A percentile compares a stretch with the other conserved stretches of the same genome.
These are phyloP conservation scores for Paraconiothyrium sp. DNA, from an alignment of 2,329 filamentous ascomycete genomes.

Conservation along the genomic window DNA sequence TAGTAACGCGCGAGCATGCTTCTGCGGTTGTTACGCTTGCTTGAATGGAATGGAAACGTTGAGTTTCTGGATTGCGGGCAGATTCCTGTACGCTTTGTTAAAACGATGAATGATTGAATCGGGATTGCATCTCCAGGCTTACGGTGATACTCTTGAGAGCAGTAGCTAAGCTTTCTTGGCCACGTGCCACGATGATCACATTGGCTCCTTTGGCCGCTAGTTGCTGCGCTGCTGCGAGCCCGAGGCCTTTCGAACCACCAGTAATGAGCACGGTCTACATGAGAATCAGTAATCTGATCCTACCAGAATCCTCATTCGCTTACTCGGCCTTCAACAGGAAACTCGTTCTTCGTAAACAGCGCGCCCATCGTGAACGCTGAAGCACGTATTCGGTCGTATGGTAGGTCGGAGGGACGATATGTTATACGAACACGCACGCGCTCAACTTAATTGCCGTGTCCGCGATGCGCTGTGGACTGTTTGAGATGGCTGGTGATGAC, in stretches of 20 bases:
- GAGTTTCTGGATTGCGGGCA: constrained; percentile 18
- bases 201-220: constrained; percentile 27
- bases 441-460: background rate
- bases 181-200: constrained; percentile 22
- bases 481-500: constrained; percentile 3
- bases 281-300: background rate
- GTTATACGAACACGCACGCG: background rate
- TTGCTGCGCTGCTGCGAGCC: constrained; percentile 21
- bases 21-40: constrained; percentile 20
- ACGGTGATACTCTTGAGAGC: constrained; percentile 21
- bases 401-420: background rate
- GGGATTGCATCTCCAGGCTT: background rate
- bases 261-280: constrained; percentile 25
- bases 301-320: background rate
- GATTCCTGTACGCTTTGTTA: constrained; percentile 11
- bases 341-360: constrained; percentile 17
- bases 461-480: background rate
- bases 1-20: constrained; percentile 19
- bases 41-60: constrained; percentile 23
- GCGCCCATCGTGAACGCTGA: background rate
- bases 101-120: background rate
- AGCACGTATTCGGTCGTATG: background rate
- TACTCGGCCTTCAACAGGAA: constrained; percentile 23
- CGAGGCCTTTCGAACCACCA: constrained; percentile 27
- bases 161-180: constrained; percentile 18